These are phyloP conservation scores for Rhizoclosmatium globosum DNA, from an alignment of 192 early-diverging fungal species.

Conservation along the genomic window DNA sequence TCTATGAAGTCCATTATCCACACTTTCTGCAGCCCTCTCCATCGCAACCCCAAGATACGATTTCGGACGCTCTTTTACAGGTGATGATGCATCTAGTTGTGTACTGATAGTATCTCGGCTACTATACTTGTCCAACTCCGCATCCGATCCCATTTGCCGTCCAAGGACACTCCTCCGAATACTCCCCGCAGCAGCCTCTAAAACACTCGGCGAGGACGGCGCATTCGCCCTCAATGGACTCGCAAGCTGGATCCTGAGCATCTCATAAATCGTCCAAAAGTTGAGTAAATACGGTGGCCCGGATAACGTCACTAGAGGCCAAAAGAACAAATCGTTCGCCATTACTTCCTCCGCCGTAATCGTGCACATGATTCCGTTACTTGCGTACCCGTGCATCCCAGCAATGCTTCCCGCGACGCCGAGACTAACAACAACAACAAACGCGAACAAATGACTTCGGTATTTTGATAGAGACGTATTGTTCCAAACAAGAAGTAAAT, in stretches of 20 bases:
- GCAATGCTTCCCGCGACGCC: background rate
- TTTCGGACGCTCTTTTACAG: too few relatives aligned
- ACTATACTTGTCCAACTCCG: too few relatives aligned
- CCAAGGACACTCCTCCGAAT: too few relatives aligned
- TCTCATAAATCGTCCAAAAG: background rate
- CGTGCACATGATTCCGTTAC: background rate
- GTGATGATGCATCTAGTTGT: too few relatives aligned
- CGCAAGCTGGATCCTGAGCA: background rate
- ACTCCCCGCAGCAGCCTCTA: too few relatives aligned
- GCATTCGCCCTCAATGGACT: background rate
- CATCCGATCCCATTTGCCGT: too few relatives aligned
- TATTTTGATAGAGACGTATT: background rate
- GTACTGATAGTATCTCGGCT: too few relatives aligned
- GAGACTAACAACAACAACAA: background rate
- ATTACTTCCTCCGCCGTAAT: background rate
- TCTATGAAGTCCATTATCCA: background rate
- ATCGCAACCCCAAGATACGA: too few relatives aligned
- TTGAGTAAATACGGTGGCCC: background rate
- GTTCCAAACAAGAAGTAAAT: background rate
- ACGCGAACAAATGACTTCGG: background rate
- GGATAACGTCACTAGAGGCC: background rate
- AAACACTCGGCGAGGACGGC: too few relatives aligned
- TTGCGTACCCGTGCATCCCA: background rate
- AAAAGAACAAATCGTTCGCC: background rate
- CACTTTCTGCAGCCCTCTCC: background rate